Evolutionary conservation across 441 rosid genomes (phyloP).

Genomic region (Eruca vesicaria): DNA sequence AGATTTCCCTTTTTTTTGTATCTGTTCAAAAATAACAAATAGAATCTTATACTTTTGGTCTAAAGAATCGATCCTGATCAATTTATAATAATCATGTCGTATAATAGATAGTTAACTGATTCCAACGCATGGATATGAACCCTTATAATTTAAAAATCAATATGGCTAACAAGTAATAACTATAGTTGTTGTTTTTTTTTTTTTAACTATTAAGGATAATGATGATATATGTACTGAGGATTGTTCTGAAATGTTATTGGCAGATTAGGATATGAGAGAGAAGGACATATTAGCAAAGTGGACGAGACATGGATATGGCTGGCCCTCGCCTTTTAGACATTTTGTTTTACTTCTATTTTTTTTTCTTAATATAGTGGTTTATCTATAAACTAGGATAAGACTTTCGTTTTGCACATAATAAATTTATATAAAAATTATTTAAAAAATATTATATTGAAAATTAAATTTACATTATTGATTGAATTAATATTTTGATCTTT

Average conservation of each 20-base stretch:
- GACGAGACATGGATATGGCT: constrained; percentile 29
- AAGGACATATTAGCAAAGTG: constrained; percentile 22
- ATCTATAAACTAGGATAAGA: too few relatives aligned
- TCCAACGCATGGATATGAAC: background rate
- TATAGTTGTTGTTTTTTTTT: background rate
- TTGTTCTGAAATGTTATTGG: constrained; percentile 33
- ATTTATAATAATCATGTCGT: background rate
- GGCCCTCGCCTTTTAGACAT: constrained; percentile 26
- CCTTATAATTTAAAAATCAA: background rate
- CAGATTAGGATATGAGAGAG: constrained; percentile 35
- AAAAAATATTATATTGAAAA: too few relatives aligned
- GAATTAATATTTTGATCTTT: too few relatives aligned
- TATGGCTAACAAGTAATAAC: background rate
- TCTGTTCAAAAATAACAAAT: background rate
- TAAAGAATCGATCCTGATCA: constrained; percentile 17
- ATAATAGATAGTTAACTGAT: background rate
- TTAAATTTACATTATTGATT: too few relatives aligned
- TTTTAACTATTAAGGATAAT: constrained; percentile 20
- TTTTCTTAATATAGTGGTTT: too few relatives aligned
- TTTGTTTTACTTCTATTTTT: background rate
- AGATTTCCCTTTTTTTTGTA: background rate
- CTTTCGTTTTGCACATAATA: too few relatives aligned
- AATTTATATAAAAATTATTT: too few relatives aligned
- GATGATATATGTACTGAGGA: constrained; percentile 20
- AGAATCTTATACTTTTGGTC: constrained; percentile 18